These are phyloP conservation scores for Colletotrichum sp. DNA, from an alignment of 2,329 filamentous ascomycete genomes.

Conservation along the genomic window DNA sequence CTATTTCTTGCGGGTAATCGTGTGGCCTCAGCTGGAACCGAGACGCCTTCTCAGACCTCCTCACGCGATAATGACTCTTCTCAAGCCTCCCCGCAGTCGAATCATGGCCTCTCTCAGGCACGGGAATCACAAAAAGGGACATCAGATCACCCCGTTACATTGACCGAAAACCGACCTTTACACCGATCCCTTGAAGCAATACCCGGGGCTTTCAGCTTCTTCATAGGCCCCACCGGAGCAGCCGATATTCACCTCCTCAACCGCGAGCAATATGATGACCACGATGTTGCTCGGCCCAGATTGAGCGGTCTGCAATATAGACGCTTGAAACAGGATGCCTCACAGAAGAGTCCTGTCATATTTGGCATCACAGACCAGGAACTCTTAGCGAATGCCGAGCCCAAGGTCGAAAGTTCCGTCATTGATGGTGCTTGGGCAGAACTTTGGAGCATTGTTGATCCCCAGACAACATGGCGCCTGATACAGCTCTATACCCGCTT, in stretches of 20 bases:
- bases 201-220: not conserved
- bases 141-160: not conserved
- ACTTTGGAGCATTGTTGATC: not conserved
- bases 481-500: not conserved
- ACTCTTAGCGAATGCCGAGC: not conserved
- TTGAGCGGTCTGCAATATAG: not conserved
- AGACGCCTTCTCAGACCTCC: not conserved
- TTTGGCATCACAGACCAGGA: not conserved
- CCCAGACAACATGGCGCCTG: not conserved
- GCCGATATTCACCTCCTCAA: not conserved
- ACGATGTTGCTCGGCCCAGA: not conserved
- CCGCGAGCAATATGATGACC: not conserved
- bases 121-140: not conserved
- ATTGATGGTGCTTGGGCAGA: not conserved
- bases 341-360: not conserved
- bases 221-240: not conserved
- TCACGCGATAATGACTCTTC: not conserved
- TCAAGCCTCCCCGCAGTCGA: not conserved
- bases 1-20: not conserved
- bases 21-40: not conserved
- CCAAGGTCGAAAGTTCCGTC: not conserved
- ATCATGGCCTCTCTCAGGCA: too few species aligned
- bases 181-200: not conserved
- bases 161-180: not conserved
- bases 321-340: not conserved